Conservation (phyloP, 768 basidiomycete species). For the Pholiota conissans region DNA sequence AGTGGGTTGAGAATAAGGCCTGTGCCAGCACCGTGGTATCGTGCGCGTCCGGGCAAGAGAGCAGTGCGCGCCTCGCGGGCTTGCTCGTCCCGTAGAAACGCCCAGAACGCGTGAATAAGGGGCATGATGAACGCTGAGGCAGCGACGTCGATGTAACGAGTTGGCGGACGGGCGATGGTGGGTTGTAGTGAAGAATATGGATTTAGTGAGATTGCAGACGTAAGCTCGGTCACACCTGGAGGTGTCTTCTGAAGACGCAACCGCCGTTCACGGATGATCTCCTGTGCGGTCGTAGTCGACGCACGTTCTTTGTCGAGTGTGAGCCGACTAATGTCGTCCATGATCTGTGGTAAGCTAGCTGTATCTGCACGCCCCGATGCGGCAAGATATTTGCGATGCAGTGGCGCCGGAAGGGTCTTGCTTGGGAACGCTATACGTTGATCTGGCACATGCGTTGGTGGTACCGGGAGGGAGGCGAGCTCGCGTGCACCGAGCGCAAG, state of each 20-base stretch:
- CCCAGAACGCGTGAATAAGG: slow-evolving; percentile 92
- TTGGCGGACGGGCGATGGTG: slow-evolving; percentile 14
- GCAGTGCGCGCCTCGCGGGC: slow-evolving; percentile 71
- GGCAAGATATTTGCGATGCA: slow-evolving; percentile 69
- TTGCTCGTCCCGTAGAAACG: slow-evolving; percentile 85
- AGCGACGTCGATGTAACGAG: slow-evolving; percentile 68
- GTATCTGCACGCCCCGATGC: slow-evolving; percentile 35
- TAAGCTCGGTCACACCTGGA: slow-evolving; percentile 44
- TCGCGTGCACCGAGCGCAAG: slow-evolving; percentile 87
- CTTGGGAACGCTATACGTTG: slow-evolving; percentile 68
- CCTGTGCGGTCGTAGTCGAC: slow-evolving; percentile 46
- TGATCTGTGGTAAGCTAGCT: slow-evolving; percentile 52
- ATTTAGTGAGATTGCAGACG: slow-evolving; percentile 11
- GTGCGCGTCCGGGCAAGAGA: slow-evolving; percentile 48
- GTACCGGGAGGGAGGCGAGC: slow-evolving; percentile 52
- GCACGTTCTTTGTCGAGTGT: slow-evolving; percentile 65
- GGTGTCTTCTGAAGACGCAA: slow-evolving; percentile 59
- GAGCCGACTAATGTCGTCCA: slow-evolving; percentile 60
- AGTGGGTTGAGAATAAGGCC: slow-evolving; percentile 81
- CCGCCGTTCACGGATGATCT: slow-evolving; percentile 72
- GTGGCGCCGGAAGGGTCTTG: slow-evolving; percentile 68
- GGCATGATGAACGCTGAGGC: slow-evolving; percentile 90
- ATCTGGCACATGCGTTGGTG: slow-evolving; percentile 29
- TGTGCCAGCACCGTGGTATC: slow-evolving; percentile 74
- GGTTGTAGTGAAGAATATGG: slow-evolving; percentile 12